Conservation (phyloP, 2,329 filamentous ascomycete genomes). For the Nakataea oryzae region DNA sequence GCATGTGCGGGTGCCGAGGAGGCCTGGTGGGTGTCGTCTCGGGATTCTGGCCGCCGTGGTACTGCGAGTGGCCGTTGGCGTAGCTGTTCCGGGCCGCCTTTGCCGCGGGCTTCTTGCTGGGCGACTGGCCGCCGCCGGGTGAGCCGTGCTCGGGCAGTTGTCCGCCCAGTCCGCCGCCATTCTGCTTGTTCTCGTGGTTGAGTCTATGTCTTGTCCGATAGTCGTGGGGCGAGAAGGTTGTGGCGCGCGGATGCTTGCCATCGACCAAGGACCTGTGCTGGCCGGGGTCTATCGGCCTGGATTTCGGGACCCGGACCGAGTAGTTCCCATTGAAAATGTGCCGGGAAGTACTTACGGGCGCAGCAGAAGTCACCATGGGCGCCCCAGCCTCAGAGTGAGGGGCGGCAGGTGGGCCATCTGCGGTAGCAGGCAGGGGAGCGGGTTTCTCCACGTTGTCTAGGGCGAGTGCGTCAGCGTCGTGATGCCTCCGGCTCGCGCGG, state of each 20-base stretch:
- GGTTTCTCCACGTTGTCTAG: neutral
- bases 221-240: neutral
- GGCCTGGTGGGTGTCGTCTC: neutral
- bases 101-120: too few species aligned
- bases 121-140: too few species aligned
- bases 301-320: too few species aligned
- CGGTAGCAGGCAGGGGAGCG: neutral
- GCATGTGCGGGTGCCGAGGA: neutral
- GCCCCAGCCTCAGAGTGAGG: too few species aligned
- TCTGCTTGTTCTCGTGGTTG: neutral
- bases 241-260: neutral
- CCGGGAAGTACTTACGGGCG: neutral
- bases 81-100: too few species aligned
- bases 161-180: neutral
- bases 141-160: neutral
- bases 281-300: too few species aligned
- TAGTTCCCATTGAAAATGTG: neutral
- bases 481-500: too few species aligned
- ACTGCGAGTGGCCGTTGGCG: neutral
- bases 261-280: neutral
- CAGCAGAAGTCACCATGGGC: neutral
- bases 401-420: neutral
- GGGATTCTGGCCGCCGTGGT: neutral
- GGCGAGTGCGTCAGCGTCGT: neutral
- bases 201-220: neutral